These are phyloP conservation scores for Plantago elongata DNA, from an alignment of 257 asterid genomes.

Conservation along the genomic window DNA sequence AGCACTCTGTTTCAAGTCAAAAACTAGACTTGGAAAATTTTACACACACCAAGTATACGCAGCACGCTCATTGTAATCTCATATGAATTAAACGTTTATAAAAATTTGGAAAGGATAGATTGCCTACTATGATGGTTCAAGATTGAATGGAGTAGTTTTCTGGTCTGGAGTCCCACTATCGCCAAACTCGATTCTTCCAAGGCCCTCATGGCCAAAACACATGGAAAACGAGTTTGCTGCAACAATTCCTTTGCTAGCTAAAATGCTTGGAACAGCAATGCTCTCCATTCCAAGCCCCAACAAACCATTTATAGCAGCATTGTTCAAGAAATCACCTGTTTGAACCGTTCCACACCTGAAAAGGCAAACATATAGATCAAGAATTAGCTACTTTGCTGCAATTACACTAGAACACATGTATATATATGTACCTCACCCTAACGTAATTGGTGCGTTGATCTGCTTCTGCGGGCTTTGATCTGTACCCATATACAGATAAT, in stretches of 20 bases:
- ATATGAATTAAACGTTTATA: too few species aligned
- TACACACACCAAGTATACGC: too few species aligned
- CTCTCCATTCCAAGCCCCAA: constrained; percentile 83
- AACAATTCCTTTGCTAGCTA: constrained; percentile 66
- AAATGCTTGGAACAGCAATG: constrained; percentile 68
- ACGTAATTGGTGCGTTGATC: constrained; percentile 62
- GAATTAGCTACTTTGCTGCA: too few species aligned
- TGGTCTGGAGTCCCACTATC: constrained; percentile 70
- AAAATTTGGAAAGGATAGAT: neutral
- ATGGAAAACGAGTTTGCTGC: constrained; percentile 83
- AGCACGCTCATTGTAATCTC: too few species aligned
- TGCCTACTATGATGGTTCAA: constrained; percentile 58
- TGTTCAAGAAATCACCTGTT: constrained; percentile 80
- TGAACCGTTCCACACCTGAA: constrained; percentile 91
- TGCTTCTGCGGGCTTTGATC: constrained; percentile 31
- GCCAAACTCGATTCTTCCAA: constrained; percentile 89
- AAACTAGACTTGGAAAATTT: too few species aligned
- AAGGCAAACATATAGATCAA: neutral
- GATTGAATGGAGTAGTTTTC: constrained; percentile 60
- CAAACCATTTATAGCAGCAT: constrained; percentile 89
- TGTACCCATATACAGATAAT: constrained; percentile 62
- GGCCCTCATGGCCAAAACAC: constrained; percentile 84
- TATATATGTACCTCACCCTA: constrained; percentile 57
- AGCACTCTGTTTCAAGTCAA: too few species aligned
- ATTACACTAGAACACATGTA: neutral